phyloP scores from a whole-genome alignment of 345 rosid species.

The Alliaria petiolata region DNA sequence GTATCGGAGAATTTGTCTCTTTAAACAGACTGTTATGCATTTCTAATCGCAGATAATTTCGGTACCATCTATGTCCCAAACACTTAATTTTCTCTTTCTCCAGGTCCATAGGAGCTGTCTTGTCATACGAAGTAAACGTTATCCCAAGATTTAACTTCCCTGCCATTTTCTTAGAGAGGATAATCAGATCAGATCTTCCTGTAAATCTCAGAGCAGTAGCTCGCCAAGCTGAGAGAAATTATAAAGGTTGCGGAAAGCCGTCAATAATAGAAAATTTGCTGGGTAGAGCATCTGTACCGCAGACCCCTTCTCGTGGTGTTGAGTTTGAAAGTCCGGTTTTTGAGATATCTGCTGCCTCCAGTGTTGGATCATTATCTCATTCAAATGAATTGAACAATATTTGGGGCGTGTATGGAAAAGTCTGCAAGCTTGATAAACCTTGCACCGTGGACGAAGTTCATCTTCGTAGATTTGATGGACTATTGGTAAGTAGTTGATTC shows the following conservation, averaged over 20 bases:
- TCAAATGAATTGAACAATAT: slow-evolving; percentile 51
- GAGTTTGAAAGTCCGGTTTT: slow-evolving; percentile 32
- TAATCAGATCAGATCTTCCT: slow-evolving; percentile 91
- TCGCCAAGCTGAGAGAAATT: slow-evolving; percentile 62
- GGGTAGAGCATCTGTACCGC: slow-evolving; percentile 28
- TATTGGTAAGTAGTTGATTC: slow-evolving; percentile 57
- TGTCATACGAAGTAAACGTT: slow-evolving; percentile 85
- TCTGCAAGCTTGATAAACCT: slow-evolving; percentile 70
- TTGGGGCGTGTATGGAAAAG: slow-evolving; percentile 85
- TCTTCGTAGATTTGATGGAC: slow-evolving; percentile 94
- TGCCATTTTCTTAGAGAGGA: slow-evolving; percentile 89
- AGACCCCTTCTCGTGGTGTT: slow-evolving; percentile 29
- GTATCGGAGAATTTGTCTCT: not conserved
- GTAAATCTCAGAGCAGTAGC: slow-evolving; percentile 92
- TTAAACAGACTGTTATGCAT: not conserved
- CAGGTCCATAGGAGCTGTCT: slow-evolving; percentile 58
- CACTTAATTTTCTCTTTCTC: slow-evolving; percentile 16
- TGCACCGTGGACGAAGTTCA: slow-evolving; percentile 93
- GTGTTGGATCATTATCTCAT: slow-evolving; percentile 38
- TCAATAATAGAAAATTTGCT: slow-evolving; percentile 29
- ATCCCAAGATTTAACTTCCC: slow-evolving; percentile 91
- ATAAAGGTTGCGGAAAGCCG: slow-evolving; percentile 40
- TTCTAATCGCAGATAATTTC: not conserved
- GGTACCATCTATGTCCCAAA: not conserved
- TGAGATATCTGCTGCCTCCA: slow-evolving; percentile 38